A percentile compares a stretch with the other conserved stretches of the same genome.
Conservation (phyloP, 176 grass and related monocot species). For the Eremochloa ophiuroides region DNA sequence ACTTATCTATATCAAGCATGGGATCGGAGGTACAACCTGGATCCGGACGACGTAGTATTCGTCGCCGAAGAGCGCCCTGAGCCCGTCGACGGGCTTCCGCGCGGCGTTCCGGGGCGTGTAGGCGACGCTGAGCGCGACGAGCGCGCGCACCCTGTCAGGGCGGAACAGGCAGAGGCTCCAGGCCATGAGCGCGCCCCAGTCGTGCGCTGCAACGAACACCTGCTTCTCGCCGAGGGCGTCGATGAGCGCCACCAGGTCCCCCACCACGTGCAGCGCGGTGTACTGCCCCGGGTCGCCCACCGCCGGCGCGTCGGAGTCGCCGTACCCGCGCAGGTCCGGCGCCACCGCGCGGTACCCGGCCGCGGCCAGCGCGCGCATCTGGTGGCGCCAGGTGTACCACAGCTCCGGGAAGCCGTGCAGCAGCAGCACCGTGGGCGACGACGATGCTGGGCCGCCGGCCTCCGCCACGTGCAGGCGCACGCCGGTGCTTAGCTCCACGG, state of each 20-base stretch:
- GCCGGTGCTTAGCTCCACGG: slow-evolving; percentile 31
- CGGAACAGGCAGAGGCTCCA: slow-evolving; percentile 60
- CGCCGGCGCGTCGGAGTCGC: neutral
- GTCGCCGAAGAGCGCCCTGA: slow-evolving; percentile 45
- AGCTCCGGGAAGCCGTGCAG: slow-evolving; percentile 53
- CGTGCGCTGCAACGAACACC: slow-evolving; percentile 61
- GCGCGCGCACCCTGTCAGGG: slow-evolving; percentile 46
- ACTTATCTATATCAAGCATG: too few species aligned
- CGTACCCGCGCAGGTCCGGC: slow-evolving; percentile 38
- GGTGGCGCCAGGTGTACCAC: slow-evolving; percentile 59
- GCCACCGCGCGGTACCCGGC: slow-evolving; percentile 39
- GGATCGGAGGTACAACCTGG: too few species aligned
- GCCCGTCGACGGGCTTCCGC: slow-evolving; percentile 28
- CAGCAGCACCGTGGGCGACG: slow-evolving; percentile 32
- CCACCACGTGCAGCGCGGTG: slow-evolving; percentile 28
- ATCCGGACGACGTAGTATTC: slow-evolving; percentile 63
- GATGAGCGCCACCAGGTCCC: slow-evolving; percentile 33
- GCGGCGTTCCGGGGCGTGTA: slow-evolving; percentile 41
- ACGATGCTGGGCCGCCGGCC: too few species aligned
- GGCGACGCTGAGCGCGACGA: slow-evolving; percentile 50
- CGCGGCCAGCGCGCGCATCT: slow-evolving; percentile 33
- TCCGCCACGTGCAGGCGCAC: slow-evolving; percentile 43
- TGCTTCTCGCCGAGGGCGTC: slow-evolving; percentile 9
- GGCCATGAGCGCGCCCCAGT: slow-evolving; percentile 57
- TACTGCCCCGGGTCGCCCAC: neutral